Percentiles rank a stretch among this genome's conserved stretches.
phyloP scores from a whole-genome alignment of 2,329 filamentous ascomycete species.

The Capronia coronata region DNA sequence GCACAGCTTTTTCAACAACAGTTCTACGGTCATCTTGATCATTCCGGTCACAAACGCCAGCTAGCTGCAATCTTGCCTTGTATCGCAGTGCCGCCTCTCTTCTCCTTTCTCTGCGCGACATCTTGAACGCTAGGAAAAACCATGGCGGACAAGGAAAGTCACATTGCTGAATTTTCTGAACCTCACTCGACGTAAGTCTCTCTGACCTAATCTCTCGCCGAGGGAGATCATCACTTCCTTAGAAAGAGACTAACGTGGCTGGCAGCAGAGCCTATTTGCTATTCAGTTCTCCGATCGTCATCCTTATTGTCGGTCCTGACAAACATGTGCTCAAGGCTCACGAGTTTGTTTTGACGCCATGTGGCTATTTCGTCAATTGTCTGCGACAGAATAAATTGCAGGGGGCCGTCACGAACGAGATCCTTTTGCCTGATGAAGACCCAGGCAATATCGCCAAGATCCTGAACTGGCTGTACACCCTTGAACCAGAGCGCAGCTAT shows the following conservation, averaged over 20 bases:
- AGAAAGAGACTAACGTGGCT: no score
- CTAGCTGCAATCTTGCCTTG: no score
- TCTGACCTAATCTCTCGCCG: background rate
- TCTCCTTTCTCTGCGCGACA: no score
- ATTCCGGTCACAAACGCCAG: no score
- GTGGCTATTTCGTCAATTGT: background rate
- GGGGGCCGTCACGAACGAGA: background rate
- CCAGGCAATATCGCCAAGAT: background rate
- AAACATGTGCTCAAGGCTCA: background rate
- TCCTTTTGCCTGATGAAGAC: background rate
- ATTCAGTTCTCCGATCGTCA: background rate
- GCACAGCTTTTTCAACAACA: background rate
- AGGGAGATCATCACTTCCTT: background rate
- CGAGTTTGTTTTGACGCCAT: background rate
- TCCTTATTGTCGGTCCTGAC: background rate
- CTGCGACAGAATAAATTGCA: background rate
- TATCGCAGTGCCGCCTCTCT: no score
- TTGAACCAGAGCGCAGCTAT: background rate
- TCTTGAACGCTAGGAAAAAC: no score
- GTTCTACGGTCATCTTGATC: background rate
- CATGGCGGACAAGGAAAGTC: no score
- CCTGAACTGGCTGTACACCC: background rate
- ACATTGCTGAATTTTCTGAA: no score
- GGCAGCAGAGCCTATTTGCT: background rate
- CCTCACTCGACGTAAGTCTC: no score